A percentile compares a stretch with the other conserved stretches of the same genome.
phyloP scores from a whole-genome alignment of 2,329 filamentous ascomycete species.

The Aureobasidium vineae region DNA sequence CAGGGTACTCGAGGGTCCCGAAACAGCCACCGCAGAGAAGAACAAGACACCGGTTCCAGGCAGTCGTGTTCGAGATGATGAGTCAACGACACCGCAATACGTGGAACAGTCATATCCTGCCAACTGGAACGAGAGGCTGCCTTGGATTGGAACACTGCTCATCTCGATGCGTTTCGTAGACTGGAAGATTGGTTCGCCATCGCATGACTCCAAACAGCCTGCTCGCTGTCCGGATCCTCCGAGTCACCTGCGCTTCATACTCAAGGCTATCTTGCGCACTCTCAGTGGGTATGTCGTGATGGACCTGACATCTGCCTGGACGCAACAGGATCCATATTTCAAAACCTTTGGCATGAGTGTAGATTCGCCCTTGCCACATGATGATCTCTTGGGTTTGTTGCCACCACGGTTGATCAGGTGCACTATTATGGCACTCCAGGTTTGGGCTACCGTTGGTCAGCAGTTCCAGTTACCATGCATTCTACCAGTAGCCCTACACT shows the following conservation, averaged over 20 bases:
- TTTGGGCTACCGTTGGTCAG: conserved; percentile 34
- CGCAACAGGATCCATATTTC: conserved; percentile 34
- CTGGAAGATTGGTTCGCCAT: conserved; percentile 33
- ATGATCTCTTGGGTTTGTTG: conserved; percentile 1
- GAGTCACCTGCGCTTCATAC: conserved; percentile 29
- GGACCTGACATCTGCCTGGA: conserved; percentile 33
- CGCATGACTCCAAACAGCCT: conserved; percentile 34
- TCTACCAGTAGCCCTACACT: conserved; percentile 32
- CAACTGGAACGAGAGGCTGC: conserved; percentile 30
- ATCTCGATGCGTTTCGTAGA: conserved; percentile 32
- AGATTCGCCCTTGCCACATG: conserved; percentile 29
- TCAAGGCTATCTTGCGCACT: conserved; percentile 29
- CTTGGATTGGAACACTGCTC: conserved; percentile 34
- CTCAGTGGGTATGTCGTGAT: conserved; percentile 32
- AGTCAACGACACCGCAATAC: conserved; percentile 2
- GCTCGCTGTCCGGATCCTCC: conserved; percentile 25
- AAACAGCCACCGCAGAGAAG: background rate
- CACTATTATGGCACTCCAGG: conserved; percentile 32
- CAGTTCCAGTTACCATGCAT: conserved; percentile 33
- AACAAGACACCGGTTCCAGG: conserved; percentile 15
- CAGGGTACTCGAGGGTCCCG: background rate
- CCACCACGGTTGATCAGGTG: conserved; percentile 31
- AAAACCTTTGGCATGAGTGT: conserved; percentile 28
- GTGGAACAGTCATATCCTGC: conserved; percentile 32
- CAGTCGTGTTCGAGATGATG: background rate